phyloP scores from a whole-genome alignment of 495 filamentous ascomycete genomes.

The Penicillium silybi region DNA sequence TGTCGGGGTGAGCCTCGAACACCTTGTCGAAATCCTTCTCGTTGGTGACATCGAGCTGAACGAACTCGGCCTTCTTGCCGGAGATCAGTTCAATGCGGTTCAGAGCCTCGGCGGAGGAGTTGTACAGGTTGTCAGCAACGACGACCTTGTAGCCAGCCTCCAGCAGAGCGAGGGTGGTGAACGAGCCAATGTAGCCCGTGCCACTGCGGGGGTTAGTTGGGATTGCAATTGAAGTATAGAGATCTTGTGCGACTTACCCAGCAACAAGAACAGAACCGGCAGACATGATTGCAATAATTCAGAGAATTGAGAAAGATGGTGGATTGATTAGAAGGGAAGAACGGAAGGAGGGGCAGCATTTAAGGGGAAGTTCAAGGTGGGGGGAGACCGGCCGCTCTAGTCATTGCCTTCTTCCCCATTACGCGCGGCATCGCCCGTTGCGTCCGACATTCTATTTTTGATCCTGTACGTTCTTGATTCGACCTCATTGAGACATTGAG shows the following conservation, averaged over 20 bases:
- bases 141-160: constrained; percentile 94
- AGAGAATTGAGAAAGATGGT: background rate
- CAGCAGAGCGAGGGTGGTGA: constrained; percentile 88
- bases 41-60: constrained; percentile 83
- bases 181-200: constrained; percentile 98
- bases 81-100: constrained; percentile 91
- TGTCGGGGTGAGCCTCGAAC: constrained; percentile 83
- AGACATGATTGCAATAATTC: constrained; percentile 53
- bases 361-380: constrained; percentile 22
- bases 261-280: constrained; percentile 85
- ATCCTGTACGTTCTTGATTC: too few relatives aligned
- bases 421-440: background rate
- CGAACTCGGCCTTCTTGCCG: constrained; percentile 83
- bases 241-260: constrained; percentile 58
- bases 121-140: constrained; percentile 92
- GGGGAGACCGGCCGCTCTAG: background rate
- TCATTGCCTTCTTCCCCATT: background rate
- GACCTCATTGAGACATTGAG: too few relatives aligned
- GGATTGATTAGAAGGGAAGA: background rate
- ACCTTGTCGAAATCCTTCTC: constrained; percentile 78
- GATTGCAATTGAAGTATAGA: constrained; percentile 1
- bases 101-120: constrained; percentile 83
- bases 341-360: constrained; percentile 11
- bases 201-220: constrained; percentile 56
- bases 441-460: background rate